Evolutionary conservation across 192 early-diverging fungal species (phyloP), one percentile per base, ranked within the genome.

Genomic region (Mortierella hygrophila): DNA sequence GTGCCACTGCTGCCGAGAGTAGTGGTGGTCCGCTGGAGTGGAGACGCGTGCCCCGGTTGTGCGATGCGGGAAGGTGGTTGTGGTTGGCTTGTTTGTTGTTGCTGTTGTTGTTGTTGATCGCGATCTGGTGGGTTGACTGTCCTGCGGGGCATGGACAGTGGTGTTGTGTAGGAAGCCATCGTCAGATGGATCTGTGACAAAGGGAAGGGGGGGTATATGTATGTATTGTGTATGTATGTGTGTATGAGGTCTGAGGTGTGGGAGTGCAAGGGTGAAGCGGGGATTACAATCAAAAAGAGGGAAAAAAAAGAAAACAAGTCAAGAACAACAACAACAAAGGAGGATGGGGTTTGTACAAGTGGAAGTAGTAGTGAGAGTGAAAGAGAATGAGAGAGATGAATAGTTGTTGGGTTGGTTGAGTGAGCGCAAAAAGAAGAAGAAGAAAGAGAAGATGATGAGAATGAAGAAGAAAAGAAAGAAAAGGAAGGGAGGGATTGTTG

Each of bases 131-230:
- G 72, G 26, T 47, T n/a, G 23, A 38, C 23, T 18, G 44, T 49
- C 73, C 40, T 41, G 60, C 40, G 60, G 29, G 55, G 70, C 70
- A 71, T 65, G 10, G 70, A 71, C 70, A 71, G 70, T 11, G 70
- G 70, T n/a, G 70, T 71, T 21, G 70, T 71, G 60, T 54, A 57
- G 49, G 74, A 52, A 15, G 74, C 47, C 74, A 57, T 76, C 38
- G 60, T 42, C 8, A 32, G 60, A 65, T 65, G 60, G 60, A 65
- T 65, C 60, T 32, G 26, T 32, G 9, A 8, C 5, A 16, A 46
- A 46, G 13, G 44, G 44, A 46, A 15, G 10, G 11, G 44, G 44
- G 44, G 9, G 10, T 46, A 46, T 15, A 2, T 57, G 23, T 57
- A 3, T 68, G 63, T 29, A 68, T n/a, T 26, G 60, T 76, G 26